These are phyloP conservation scores for Zopfia rhizophila DNA, from an alignment of 2,329 filamentous ascomycete species.

Conservation along the genomic window DNA sequence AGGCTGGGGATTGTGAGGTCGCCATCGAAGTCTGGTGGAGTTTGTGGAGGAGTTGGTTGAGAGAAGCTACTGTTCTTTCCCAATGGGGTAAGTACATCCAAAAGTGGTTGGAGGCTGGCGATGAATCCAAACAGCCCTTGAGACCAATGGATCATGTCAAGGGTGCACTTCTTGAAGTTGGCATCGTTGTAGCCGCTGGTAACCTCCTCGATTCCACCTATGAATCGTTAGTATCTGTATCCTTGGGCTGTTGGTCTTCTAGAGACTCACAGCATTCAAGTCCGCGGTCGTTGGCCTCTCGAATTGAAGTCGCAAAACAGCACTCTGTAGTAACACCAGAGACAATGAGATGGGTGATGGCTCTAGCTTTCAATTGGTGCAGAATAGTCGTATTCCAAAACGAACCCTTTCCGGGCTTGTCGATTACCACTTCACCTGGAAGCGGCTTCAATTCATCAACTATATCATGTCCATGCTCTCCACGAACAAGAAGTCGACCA, in stretches of 20 bases:
- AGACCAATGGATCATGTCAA: constrained; percentile 63
- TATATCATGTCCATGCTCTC: constrained; percentile 66
- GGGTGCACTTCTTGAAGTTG: constrained; percentile 57
- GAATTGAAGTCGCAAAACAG: constrained; percentile 66
- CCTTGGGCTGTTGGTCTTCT: background rate
- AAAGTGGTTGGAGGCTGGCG: constrained; percentile 55
- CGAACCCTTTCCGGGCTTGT: constrained; percentile 69
- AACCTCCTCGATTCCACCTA: constrained; percentile 53
- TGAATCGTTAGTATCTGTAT: constrained; percentile 34
- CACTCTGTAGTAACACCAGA: constrained; percentile 69
- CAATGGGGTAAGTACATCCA: constrained; percentile 37
- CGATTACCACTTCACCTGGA: constrained; percentile 65
- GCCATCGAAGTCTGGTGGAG: constrained; percentile 53
- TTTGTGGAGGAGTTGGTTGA: constrained; percentile 44
- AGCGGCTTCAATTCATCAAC: constrained; percentile 64
- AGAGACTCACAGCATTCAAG: constrained; percentile 68
- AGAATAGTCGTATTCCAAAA: constrained; percentile 68
- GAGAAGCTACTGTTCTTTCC: background rate
- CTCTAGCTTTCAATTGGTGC: constrained; percentile 63
- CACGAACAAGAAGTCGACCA: constrained; percentile 64
- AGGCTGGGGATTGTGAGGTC: constrained; percentile 58
- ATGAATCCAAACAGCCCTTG: constrained; percentile 65
- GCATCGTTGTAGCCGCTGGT: constrained; percentile 61
- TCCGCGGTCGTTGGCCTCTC: constrained; percentile 69
- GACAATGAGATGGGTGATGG: constrained; percentile 68